phyloP scores from a whole-genome alignment of 1,139 yeast genomes.

The Hyphopichia buzzinii region DNA sequence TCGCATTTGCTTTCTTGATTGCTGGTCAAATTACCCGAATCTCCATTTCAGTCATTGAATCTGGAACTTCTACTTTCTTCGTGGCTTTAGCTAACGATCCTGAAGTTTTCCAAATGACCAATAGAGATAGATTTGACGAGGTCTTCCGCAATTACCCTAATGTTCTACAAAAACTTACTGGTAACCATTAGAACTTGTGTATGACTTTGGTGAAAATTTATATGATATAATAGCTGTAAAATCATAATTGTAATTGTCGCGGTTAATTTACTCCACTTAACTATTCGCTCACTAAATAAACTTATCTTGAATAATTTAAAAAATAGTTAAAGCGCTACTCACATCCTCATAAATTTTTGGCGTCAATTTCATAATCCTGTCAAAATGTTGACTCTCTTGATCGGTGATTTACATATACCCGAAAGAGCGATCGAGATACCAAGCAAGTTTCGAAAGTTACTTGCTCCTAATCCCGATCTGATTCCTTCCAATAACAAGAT shows the following conservation, averaged over 20 bases:
- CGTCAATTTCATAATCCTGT: too few relatives aligned
- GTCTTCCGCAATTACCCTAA: constrained; percentile 74
- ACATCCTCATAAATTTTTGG: too few relatives aligned
- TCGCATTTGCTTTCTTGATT: constrained; percentile 75
- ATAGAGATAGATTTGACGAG: constrained; percentile 73
- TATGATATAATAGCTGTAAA: too few relatives aligned
- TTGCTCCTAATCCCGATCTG: constrained; percentile 49
- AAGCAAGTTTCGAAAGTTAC: constrained; percentile 62
- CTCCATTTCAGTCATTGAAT: constrained; percentile 68
- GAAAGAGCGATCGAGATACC: constrained; percentile 70
- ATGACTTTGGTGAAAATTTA: too few relatives aligned
- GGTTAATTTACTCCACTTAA: too few relatives aligned
- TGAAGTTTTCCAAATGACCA: constrained; percentile 72
- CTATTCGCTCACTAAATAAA: too few relatives aligned
- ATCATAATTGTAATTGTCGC: too few relatives aligned
- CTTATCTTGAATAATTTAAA: too few relatives aligned
- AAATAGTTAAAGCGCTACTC: too few relatives aligned
- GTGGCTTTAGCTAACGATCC: constrained; percentile 88
- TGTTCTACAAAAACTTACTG: constrained; percentile 55
- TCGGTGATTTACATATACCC: constrained; percentile 89
- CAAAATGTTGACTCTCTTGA: constrained; percentile 89
- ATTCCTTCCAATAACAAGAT: constrained; percentile 63
- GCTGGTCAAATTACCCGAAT: constrained; percentile 76
- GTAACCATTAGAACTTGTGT: constrained; percentile 25
- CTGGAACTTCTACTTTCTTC: constrained; percentile 84